Percentiles rank a stretch among this genome's conserved stretches.
These are phyloP conservation scores for Hypoxylon rubiginosum DNA, from an alignment of 2,329 filamentous ascomycete species.

Conservation along the genomic window DNA sequence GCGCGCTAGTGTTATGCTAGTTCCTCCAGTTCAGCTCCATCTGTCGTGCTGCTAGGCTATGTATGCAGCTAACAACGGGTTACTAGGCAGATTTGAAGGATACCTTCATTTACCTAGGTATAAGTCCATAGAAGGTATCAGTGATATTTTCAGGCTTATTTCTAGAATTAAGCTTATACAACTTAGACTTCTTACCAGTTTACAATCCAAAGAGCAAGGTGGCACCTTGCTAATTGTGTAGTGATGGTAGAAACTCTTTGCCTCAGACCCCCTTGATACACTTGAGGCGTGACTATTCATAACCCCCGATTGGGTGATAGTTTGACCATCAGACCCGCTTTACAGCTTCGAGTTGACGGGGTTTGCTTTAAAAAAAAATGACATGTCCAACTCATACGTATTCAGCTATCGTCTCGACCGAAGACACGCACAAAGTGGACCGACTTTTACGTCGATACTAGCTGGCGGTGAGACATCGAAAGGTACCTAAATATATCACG, in stretches of 20 bases:
- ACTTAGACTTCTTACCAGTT: background rate
- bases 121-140: background rate
- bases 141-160: background rate
- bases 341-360: slow-evolving; percentile 5
- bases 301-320: slow-evolving; percentile 25
- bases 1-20: slow-evolving; percentile 21
- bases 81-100: background rate
- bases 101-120: background rate
- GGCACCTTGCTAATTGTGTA: background rate
- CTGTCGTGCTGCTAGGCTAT: background rate
- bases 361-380: background rate
- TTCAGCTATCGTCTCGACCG: background rate
- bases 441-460: slow-evolving; percentile 17
- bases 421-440: slow-evolving; percentile 20
- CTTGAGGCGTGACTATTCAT: background rate
- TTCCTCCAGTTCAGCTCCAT: background rate
- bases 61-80: background rate
- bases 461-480: slow-evolving; percentile 21
- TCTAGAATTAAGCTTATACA: background rate
- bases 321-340: slow-evolving; percentile 16
- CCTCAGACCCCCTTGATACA: background rate
- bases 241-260: background rate
- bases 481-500: background rate
- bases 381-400: background rate
- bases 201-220: background rate